Conservation (phyloP, 352 stramenopile species). For the Pythium sukuiense region DNA sequence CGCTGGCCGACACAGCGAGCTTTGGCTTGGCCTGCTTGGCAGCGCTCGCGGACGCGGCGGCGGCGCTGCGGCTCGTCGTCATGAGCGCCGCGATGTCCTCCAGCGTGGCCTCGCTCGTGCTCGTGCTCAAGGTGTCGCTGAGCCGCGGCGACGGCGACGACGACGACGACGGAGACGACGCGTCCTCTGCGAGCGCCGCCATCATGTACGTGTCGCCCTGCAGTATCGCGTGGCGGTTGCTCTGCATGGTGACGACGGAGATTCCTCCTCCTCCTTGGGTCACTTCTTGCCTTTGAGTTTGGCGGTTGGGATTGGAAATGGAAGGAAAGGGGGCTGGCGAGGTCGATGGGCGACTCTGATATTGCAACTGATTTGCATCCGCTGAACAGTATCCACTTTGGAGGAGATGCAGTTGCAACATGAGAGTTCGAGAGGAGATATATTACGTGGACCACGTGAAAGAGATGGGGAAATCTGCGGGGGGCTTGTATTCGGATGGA, state of each 20-base stretch:
- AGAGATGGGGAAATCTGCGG: neutral
- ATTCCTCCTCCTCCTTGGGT: neutral
- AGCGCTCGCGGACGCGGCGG: neutral
- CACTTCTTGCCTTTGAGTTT: constrained; percentile 1
- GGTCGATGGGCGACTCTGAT: constrained; percentile 4
- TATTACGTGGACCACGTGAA: constrained; percentile 13
- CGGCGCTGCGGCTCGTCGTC: constrained; percentile 15
- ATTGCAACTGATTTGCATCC: constrained; percentile 12
- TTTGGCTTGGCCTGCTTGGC: constrained; percentile 43
- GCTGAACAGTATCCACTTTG: neutral
- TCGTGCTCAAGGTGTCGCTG: constrained; percentile 1
- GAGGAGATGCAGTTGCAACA: constrained; percentile 20
- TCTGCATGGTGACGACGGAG: neutral
- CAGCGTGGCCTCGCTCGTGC: constrained; percentile 13
- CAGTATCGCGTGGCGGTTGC: neutral
- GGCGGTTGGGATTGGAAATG: neutral
- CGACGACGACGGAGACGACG: constrained; percentile 15
- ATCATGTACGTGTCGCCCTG: neutral
- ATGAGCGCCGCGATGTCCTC: constrained; percentile 30
- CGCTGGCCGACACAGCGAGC: constrained; percentile 79
- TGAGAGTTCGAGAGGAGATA: constrained; percentile 4
- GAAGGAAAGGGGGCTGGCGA: constrained; percentile 3
- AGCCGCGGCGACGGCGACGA: constrained; percentile 21
- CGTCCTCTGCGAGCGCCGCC: neutral
- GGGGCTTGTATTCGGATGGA: constrained; percentile 7